Evolutionary conservation across 164 flowering plant genomes (phyloP).

Genomic region (Sextonia rubra): DNA sequence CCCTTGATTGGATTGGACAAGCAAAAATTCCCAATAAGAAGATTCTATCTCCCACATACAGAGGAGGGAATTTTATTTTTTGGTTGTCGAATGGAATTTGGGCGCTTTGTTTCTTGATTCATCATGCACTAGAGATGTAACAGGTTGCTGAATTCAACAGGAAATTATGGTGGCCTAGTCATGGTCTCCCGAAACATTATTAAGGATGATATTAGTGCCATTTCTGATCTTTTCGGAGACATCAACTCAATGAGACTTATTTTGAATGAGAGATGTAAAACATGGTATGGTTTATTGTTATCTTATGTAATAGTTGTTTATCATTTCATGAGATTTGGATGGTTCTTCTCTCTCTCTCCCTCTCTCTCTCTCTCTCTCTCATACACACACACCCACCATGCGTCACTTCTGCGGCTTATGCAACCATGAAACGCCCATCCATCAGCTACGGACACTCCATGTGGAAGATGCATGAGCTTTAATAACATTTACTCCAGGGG

Average conservation of each 20-base stretch:
- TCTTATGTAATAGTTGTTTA: neutral
- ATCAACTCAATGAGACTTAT: neutral
- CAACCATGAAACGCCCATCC: neutral
- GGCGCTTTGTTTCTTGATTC: neutral
- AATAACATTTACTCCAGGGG: neutral
- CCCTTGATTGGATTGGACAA: neutral
- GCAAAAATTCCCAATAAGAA: neutral
- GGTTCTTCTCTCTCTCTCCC: neutral
- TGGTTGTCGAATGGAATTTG: neutral
- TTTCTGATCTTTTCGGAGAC: neutral
- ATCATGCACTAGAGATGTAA: neutral
- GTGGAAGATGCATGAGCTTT: conserved; percentile 10
- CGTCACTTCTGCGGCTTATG: neutral
- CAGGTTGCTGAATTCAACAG: neutral
- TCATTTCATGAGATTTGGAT: conserved; percentile 3
- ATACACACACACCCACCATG: neutral
- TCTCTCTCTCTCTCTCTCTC: too few relatives aligned
- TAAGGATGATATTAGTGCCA: neutral
- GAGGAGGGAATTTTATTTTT: neutral
- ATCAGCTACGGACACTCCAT: conserved; percentile 6
- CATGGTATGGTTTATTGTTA: neutral
- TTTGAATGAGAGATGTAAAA: neutral
- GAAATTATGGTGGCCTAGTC: neutral
- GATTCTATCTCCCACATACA: neutral
- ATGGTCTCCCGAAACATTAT: neutral